Conservation (phyloP, 345 rosid genomes). For the Eucalyptus cloeziana region DNA sequence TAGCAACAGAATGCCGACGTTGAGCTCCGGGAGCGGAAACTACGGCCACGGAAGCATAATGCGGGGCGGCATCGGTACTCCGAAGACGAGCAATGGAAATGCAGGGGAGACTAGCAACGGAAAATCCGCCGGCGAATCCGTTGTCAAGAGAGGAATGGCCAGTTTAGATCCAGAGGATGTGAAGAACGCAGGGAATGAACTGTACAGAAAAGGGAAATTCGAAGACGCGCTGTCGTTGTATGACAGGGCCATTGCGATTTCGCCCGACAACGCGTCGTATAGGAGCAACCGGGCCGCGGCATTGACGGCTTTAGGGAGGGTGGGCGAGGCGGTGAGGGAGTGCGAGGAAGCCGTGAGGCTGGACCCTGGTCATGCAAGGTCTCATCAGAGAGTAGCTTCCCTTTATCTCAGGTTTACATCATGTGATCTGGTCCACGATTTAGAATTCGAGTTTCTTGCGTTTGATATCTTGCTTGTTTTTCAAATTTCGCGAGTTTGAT, state of each 20-base stretch:
- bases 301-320: constrained; percentile 54
- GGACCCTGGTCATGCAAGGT: constrained; percentile 63
- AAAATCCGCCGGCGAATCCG: not conserved
- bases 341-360: constrained; percentile 81
- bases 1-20: constrained; percentile 37
- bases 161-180: constrained; percentile 60
- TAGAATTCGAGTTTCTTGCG: not conserved
- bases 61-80: constrained; percentile 21
- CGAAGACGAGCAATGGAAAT: not conserved
- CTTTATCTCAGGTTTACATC: constrained; percentile 66
- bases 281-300: constrained; percentile 87
- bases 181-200: constrained; percentile 75
- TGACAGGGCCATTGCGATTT: constrained; percentile 62
- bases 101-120: not conserved
- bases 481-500: not conserved
- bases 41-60: constrained; percentile 92
- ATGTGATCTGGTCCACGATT: not conserved
- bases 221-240: constrained; percentile 65
- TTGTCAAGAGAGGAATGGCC: not conserved
- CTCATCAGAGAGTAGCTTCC: constrained; percentile 73
- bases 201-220: constrained; percentile 60
- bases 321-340: constrained; percentile 73
- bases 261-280: constrained; percentile 66
- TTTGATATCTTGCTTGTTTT: not conserved
- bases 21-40: constrained; percentile 69